phyloP scores from a whole-genome alignment of 345 rosid genomes.

The Noccaea bulbosa region DNA sequence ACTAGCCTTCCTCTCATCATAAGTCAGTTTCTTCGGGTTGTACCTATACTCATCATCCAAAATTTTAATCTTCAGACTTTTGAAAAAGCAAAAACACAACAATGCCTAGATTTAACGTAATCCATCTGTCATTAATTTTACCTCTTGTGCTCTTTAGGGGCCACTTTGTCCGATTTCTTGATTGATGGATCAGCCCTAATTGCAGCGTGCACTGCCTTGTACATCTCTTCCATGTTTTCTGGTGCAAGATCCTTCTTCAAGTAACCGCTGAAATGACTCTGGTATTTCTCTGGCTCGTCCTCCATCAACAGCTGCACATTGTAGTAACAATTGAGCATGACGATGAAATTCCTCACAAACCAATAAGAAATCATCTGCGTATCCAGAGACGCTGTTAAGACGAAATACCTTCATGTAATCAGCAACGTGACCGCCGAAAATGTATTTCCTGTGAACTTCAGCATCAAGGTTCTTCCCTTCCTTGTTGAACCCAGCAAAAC shows the following conservation, averaged over 20 bases:
- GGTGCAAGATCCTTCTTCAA: slow-evolving; percentile 27
- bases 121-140: not conserved
- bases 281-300: slow-evolving; percentile 49
- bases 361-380: not conserved
- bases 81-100: not conserved
- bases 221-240: slow-evolving; percentile 34
- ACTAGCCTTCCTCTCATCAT: slow-evolving; percentile 37
- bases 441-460: slow-evolving; percentile 79
- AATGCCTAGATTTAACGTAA: not conserved
- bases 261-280: slow-evolving; percentile 32
- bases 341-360: not conserved
- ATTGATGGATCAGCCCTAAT: slow-evolving; percentile 28
- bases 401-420: slow-evolving; percentile 60
- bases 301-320: slow-evolving; percentile 25
- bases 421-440: slow-evolving; percentile 79
- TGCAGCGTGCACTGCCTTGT: slow-evolving; percentile 35
- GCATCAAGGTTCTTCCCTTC: slow-evolving; percentile 58
- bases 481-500: slow-evolving; percentile 81
- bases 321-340: not conserved
- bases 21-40: slow-evolving; percentile 38
- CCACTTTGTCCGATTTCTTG: slow-evolving; percentile 29
- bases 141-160: slow-evolving; percentile 40
- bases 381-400: not conserved
- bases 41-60: slow-evolving; percentile 10
- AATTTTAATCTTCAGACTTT: not conserved